phyloP scores from a whole-genome alignment of 2,329 filamentous ascomycete species.

The Coniochaeta prunicola region DNA sequence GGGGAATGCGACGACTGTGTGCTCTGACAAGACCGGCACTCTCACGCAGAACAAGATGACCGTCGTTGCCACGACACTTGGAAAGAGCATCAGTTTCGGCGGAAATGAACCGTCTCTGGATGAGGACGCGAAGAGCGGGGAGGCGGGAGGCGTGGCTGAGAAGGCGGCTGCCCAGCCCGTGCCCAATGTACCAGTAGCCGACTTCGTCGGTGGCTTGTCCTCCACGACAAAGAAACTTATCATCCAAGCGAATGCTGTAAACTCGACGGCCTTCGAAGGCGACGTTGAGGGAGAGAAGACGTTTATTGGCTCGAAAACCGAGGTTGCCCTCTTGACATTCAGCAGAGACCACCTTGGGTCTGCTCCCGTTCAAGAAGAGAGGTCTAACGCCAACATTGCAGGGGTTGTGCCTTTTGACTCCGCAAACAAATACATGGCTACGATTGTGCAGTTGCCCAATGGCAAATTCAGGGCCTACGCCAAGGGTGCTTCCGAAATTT shows the following conservation, averaged over 20 bases:
- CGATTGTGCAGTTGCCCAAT: conserved; percentile 37
- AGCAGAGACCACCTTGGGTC: conserved; percentile 42
- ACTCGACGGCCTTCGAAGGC: conserved; percentile 48
- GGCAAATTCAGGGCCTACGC: conserved; percentile 43
- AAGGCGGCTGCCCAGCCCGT: conserved; percentile 20
- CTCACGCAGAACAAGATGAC: conserved; percentile 71
- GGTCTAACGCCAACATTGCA: conserved; percentile 35
- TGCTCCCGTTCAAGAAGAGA: conserved; percentile 34
- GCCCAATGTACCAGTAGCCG: conserved; percentile 16
- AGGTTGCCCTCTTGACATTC: conserved; percentile 45
- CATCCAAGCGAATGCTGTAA: conserved; percentile 28
- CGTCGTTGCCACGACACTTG: conserved; percentile 65
- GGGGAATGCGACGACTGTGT: conserved; percentile 69
- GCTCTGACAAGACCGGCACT: conserved; percentile 73
- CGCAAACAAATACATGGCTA: conserved; percentile 48
- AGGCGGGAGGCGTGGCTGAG: conserved; percentile 5
- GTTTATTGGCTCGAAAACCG: conserved; percentile 49
- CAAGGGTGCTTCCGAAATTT: conserved; percentile 52
- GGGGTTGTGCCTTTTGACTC: conserved; percentile 49
- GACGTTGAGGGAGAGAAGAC: conserved; percentile 24
- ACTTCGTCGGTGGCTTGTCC: conserved; percentile 15
- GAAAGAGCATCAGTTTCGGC: conserved; percentile 29
- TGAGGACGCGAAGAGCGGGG: conserved; percentile 7
- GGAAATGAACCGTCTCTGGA: conserved; percentile 20
- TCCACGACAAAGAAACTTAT: conserved; percentile 14